Conservation (phyloP, 208 protist species). For the Trypanosoma boissoni region DNA sequence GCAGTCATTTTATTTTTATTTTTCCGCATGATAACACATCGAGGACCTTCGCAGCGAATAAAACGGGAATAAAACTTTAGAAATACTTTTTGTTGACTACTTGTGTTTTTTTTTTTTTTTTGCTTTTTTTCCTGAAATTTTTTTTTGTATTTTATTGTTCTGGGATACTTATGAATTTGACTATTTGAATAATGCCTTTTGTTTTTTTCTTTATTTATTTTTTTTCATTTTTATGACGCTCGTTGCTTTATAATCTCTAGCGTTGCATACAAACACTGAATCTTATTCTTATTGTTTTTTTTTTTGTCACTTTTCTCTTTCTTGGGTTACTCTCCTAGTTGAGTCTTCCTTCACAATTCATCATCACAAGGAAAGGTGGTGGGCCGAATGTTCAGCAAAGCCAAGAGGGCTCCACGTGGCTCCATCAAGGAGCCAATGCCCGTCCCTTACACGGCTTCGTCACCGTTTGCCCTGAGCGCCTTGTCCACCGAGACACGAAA, state of each 20-base stretch:
- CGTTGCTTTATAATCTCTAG: no score
- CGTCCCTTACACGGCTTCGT: conserved; percentile 31
- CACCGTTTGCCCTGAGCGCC: no score
- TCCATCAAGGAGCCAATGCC: conserved; percentile 19
- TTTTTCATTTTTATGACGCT: background rate
- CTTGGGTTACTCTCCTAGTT: background rate
- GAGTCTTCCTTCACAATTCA: no score
- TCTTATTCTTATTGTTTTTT: conserved; percentile 8
- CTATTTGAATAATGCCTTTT: background rate
- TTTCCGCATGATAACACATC: no score
- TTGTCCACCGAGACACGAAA: background rate
- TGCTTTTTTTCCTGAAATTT: background rate
- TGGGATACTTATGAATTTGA: background rate
- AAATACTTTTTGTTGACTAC: background rate
- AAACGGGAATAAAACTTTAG: no score
- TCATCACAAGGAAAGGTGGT: no score
- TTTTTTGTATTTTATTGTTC: no score
- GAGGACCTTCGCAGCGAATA: no score
- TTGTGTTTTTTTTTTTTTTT: conserved; percentile 1
- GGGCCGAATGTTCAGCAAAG: conserved; percentile 11
- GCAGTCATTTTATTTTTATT: no score
- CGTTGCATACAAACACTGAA: no score
- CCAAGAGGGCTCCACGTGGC: conserved; percentile 17
- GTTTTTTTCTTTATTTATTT: conserved; percentile 1
- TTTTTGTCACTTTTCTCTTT: conserved; percentile 6